Evolutionary conservation across 108 stramenopile species (phyloP).

Genomic region (Pseudonitzschia delicatissima): DNA sequence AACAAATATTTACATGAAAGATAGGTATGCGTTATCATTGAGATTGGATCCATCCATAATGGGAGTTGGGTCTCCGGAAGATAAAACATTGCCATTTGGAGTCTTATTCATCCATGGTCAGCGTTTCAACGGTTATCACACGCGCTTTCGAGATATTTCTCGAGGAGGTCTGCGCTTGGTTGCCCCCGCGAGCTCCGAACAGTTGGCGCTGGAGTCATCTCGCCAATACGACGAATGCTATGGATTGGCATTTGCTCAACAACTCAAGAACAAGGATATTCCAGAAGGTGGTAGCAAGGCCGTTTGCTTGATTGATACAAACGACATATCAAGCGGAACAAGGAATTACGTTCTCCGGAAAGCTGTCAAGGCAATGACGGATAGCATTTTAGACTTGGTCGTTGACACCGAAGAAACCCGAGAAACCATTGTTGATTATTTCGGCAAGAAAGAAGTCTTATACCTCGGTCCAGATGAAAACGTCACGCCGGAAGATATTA

Average conservation of each 20-base stretch:
- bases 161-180: constrained; percentile 96
- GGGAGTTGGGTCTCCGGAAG: constrained; percentile 39
- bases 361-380: constrained; percentile 93
- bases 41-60: constrained; percentile 91
- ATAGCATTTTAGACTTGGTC: constrained; percentile 93
- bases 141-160: constrained; percentile 95
- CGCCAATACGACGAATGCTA: constrained; percentile 96
- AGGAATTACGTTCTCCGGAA: constrained; percentile 88
- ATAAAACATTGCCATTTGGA: constrained; percentile 72
- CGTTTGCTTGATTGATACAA: constrained; percentile 87
- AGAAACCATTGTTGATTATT: constrained; percentile 81
- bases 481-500: constrained; percentile 94
- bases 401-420: constrained; percentile 89
- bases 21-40: constrained; percentile 92
- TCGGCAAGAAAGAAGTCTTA: constrained; percentile 88
- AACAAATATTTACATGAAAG: constrained; percentile 92
- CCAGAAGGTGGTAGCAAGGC: constrained; percentile 98
- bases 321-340: constrained; percentile 48
- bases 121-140: constrained; percentile 97
- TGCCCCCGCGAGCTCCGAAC: constrained; percentile 86
- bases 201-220: constrained; percentile 87
- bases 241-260: constrained; percentile 90
- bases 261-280: constrained; percentile 98
- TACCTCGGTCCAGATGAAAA: constrained; percentile 99
- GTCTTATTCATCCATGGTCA: constrained; percentile 93